These are phyloP conservation scores for Neonectria ditissima DNA, from an alignment of 2,329 filamentous ascomycete species.

Conservation along the genomic window DNA sequence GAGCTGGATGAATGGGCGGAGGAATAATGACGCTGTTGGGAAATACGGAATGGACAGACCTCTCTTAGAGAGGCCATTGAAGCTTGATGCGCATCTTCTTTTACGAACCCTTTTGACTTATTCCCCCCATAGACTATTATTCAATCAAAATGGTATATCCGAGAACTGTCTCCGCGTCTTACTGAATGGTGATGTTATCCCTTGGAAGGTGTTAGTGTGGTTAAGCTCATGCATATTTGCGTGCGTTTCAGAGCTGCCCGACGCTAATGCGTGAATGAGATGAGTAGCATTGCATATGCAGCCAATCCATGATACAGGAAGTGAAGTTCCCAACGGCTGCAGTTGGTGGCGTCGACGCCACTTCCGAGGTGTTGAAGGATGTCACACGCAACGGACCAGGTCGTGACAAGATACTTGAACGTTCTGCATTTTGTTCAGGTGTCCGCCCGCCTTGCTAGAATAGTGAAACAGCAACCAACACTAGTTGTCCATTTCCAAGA, in stretches of 20 bases:
- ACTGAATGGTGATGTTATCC: too few species aligned
- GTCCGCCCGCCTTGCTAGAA: neutral
- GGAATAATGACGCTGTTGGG: neutral
- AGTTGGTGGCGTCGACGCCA: neutral
- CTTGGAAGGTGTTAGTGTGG: neutral
- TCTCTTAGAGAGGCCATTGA: neutral
- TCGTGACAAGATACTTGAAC: neutral
- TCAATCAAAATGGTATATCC: too few species aligned
- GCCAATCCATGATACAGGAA: neutral
- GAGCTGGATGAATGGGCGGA: neutral
- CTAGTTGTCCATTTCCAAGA: neutral
- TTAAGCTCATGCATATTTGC: neutral
- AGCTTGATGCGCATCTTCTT: neutral
- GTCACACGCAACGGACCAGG: neutral
- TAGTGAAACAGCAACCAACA: neutral
- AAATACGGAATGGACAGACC: neutral
- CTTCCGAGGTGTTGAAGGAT: neutral
- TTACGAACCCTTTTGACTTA: neutral
- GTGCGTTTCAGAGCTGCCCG: neutral
- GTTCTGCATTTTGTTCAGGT: neutral
- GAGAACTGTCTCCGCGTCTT: neutral
- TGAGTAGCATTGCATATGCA: neutral
- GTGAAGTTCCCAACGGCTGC: neutral
- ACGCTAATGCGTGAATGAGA: neutral
- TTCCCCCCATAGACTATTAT: neutral